phyloP scores from a whole-genome alignment of 345 rosid species.

The Eutrema yunnanense region DNA sequence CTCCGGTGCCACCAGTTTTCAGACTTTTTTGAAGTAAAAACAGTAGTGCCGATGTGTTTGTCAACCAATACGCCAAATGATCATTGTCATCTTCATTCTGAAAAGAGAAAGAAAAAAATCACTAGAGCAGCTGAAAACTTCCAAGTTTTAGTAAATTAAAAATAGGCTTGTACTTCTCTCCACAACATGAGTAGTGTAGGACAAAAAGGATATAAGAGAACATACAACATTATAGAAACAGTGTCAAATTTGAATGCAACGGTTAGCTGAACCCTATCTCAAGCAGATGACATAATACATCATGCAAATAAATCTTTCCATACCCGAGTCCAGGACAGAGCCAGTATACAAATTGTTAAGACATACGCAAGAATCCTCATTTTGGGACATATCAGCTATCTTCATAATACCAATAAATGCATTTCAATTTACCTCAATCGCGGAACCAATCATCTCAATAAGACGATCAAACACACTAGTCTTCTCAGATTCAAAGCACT shows the following conservation, averaged over 20 bases:
- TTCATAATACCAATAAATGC: constrained; percentile 4
- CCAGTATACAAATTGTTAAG: not conserved
- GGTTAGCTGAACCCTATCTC: constrained; percentile 3
- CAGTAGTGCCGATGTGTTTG: constrained; percentile 78
- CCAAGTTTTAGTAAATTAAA: not conserved
- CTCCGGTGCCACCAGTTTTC: constrained; percentile 61
- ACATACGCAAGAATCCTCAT: not conserved
- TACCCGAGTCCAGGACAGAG: not conserved
- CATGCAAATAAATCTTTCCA: too few relatives aligned
- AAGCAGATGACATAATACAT: not conserved
- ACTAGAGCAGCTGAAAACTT: not conserved
- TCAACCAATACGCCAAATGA: constrained; percentile 97
- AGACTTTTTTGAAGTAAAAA: constrained; percentile 85
- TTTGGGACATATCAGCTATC: not conserved
- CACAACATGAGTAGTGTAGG: not conserved
- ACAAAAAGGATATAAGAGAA: not conserved
- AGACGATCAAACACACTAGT: constrained; percentile 95
- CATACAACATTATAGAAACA: not conserved
- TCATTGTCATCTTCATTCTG: constrained; percentile 91
- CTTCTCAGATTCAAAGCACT: constrained; percentile 95
- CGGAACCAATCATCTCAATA: constrained; percentile 97
- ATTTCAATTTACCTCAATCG: constrained; percentile 66
- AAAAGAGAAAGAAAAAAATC: constrained; percentile 22
- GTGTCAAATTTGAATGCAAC: not conserved
- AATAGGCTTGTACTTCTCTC: not conserved